These are phyloP conservation scores for Neurospora hispaniola DNA, from an alignment of 495 filamentous ascomycete species.

Conservation along the genomic window DNA sequence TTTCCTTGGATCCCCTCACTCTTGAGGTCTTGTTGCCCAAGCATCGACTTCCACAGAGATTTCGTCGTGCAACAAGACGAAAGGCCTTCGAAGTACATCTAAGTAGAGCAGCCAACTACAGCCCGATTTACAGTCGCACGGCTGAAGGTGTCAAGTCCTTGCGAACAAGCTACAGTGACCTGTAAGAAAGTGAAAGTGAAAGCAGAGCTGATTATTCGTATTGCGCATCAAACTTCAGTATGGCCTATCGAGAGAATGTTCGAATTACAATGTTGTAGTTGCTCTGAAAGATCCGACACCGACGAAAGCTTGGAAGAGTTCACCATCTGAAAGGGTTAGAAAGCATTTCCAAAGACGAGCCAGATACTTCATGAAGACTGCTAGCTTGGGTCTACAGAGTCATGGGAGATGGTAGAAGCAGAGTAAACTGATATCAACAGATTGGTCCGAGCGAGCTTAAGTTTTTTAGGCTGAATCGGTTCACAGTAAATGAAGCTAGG, in stretches of 20 bases:
- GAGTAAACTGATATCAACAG: not conserved
- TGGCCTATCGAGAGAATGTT: not conserved
- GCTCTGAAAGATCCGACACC: not conserved
- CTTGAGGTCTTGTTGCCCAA: not conserved
- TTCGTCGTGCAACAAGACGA: not conserved
- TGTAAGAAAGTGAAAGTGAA: not conserved
- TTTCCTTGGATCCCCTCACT: not conserved
- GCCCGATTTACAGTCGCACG: not conserved
- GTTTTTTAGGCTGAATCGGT: not conserved
- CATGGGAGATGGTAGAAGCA: not conserved
- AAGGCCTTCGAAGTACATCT: not conserved
- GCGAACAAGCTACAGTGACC: not conserved
- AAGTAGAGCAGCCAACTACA: not conserved
- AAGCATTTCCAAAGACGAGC: not conserved
- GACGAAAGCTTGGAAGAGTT: not conserved
- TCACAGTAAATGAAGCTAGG: not conserved
- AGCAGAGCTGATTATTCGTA: not conserved
- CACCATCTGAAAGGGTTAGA: not conserved
- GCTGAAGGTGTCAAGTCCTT: not conserved
- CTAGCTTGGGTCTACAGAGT: not conserved
- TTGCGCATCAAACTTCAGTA: not conserved
- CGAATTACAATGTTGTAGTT: not conserved
- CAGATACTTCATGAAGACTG: not conserved
- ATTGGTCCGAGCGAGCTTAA: accelerated
- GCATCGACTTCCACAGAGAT: not conserved